These are phyloP conservation scores for Colletotrichum spaethianum DNA, from an alignment of 2,329 filamentous ascomycete species.

Conservation along the genomic window DNA sequence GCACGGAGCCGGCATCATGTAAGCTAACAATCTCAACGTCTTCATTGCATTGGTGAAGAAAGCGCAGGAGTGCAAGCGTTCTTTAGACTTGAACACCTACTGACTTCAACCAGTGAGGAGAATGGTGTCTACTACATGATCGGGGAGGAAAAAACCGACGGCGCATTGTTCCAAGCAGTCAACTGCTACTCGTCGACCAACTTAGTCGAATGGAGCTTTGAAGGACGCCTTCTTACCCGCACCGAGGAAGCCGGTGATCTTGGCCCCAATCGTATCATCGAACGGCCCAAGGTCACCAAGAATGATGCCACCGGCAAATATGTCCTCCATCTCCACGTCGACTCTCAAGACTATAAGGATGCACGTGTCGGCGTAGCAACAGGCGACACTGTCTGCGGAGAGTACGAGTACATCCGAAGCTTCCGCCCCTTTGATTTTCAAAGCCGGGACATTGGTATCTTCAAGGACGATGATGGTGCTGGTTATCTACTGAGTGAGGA, in stretches of 20 bases:
- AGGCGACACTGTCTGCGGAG: conserved; percentile 70
- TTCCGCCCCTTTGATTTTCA: conserved; percentile 52
- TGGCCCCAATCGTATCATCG: conserved; percentile 73
- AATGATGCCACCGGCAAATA: conserved; percentile 75
- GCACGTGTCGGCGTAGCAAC: conserved; percentile 77
- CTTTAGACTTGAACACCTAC: neutral
- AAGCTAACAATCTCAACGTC: neutral
- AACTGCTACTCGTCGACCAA: conserved; percentile 77
- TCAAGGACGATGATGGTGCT: conserved; percentile 72
- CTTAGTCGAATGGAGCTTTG: conserved; percentile 75
- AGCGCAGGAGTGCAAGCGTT: no score
- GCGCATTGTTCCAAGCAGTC: conserved; percentile 72
- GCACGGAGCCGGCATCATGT: conserved; percentile 75
- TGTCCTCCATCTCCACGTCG: conserved; percentile 80
- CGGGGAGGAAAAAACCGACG: conserved; percentile 78
- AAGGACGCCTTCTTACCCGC: conserved; percentile 70
- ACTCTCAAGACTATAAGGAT: conserved; percentile 72
- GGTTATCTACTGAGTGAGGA: conserved; percentile 76
- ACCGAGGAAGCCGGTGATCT: conserved; percentile 67
- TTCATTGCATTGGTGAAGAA: neutral
- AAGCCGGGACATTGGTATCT: conserved; percentile 72
- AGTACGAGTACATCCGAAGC: conserved; percentile 60
- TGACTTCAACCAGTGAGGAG: conserved; percentile 53
- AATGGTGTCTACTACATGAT: conserved; percentile 75
- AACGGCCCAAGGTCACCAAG: conserved; percentile 78